phyloP scores from a whole-genome alignment of 176 grass and related monocot species.

The Triticum turgidum region DNA sequence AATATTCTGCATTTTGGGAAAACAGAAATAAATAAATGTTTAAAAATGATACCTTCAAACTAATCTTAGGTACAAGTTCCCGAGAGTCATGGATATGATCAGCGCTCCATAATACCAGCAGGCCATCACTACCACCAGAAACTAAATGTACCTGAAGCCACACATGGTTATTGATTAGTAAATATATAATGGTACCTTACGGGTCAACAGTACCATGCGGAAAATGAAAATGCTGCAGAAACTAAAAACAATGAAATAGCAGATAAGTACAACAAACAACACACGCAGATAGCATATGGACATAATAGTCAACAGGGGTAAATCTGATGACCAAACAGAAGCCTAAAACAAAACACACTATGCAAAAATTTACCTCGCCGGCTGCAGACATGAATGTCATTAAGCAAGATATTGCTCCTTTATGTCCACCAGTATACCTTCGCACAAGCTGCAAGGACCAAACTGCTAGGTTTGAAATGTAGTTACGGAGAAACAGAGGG shows the following conservation, averaged over 20 bases:
- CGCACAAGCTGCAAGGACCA: conserved; percentile 73
- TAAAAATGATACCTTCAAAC: conserved; percentile 68
- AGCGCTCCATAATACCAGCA: conserved; percentile 95
- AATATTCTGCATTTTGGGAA: conserved; percentile 5
- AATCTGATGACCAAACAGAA: conserved; percentile 5
- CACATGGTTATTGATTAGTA: conserved; percentile 17
- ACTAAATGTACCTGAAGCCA: conserved; percentile 81
- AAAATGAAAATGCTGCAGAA: conserved; percentile 30
- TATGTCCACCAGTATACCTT: conserved; percentile 99
- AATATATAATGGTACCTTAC: conserved; percentile 9
- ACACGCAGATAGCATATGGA: background rate
- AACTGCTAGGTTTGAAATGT: conserved; percentile 26
- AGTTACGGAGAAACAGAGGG: conserved; percentile 28
- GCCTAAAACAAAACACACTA: conserved; percentile 12
- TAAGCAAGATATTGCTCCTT: conserved; percentile 91
- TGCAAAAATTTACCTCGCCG: conserved; percentile 67
- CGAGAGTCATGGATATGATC: conserved; percentile 92
- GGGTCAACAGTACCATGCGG: background rate
- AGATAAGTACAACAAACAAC: conserved; percentile 18
- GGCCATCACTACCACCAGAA: conserved; percentile 94
- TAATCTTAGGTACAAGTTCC: conserved; percentile 96
- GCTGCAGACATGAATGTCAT: conserved; percentile 92
- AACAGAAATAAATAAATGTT: background rate
- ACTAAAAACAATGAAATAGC: conserved; percentile 8
- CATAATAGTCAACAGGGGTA: conserved; percentile 8